Conservation (phyloP, 768 basidiomycete genomes). For the Phylloporus sp. region DNA sequence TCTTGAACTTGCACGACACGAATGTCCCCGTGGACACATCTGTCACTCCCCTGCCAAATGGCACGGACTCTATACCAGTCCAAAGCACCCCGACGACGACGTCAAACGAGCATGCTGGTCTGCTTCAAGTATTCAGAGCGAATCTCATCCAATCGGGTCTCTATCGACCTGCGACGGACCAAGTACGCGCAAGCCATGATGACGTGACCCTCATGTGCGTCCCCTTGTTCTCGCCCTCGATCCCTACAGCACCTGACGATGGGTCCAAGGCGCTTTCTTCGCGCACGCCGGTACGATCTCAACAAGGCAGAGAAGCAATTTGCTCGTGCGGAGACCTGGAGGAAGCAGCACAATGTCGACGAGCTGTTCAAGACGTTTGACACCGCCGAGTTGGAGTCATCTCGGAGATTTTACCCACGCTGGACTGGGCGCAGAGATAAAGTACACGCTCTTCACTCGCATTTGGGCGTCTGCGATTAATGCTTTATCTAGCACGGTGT, state of each 20-base stretch:
- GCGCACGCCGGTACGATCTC: slow-evolving; percentile 69
- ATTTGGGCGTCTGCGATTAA: neutral
- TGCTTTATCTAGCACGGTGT: slow-evolving; percentile 47
- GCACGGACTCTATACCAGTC: neutral
- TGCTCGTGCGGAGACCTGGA: slow-evolving; percentile 63
- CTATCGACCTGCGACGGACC: slow-evolving; percentile 40
- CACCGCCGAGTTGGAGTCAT: slow-evolving; percentile 52
- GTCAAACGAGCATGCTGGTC: neutral
- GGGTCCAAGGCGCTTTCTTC: slow-evolving; percentile 65
- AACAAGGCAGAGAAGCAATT: slow-evolving; percentile 69
- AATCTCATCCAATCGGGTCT: slow-evolving; percentile 48
- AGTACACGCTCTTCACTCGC: slow-evolving; percentile 35
- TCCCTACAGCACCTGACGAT: neutral
- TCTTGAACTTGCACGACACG: neutral
- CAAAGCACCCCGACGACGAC: neutral
- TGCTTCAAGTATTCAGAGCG: slow-evolving; percentile 49
- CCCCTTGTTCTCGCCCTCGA: neutral
- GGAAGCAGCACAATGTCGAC: slow-evolving; percentile 56
- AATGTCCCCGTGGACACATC: neutral
- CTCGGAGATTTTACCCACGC: slow-evolving; percentile 67
- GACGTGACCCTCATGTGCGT: slow-evolving; percentile 66
- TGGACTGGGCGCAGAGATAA: slow-evolving; percentile 81
- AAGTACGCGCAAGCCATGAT: slow-evolving; percentile 47
- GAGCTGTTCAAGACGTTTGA: slow-evolving; percentile 61
- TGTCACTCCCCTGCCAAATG: neutral